Percentiles rank a stretch among this genome's conserved stretches.
These are phyloP conservation scores for Sugiyamaella grinbergsii DNA, from an alignment of 1,139 yeast species.

Conservation along the genomic window DNA sequence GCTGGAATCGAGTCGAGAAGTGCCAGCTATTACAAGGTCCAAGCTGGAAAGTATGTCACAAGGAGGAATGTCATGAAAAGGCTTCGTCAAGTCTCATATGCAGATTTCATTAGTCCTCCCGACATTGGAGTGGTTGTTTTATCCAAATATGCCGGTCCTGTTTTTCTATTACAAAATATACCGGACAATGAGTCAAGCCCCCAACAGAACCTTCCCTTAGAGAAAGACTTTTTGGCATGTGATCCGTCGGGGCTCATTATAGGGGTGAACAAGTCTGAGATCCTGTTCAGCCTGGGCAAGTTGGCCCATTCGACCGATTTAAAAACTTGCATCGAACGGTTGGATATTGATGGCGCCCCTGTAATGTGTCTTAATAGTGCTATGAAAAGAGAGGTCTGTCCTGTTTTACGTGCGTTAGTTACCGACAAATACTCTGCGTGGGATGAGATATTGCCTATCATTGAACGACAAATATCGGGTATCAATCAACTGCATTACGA, in stretches of 20 bases:
- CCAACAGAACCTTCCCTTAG: background rate
- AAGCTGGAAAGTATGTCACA: conserved; percentile 11
- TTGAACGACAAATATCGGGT: background rate
- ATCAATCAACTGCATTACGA: conserved; percentile 10
- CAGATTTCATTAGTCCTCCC: conserved; percentile 8
- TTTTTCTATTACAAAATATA: conserved; percentile 12
- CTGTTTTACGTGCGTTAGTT: conserved; percentile 18
- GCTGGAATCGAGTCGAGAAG: conserved; percentile 11
- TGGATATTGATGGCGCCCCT: conserved; percentile 18
- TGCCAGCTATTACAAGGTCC: conserved; percentile 8
- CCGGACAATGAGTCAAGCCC: background rate
- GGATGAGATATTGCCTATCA: conserved; percentile 18
- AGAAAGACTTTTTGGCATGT: conserved; percentile 20
- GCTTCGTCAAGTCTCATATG: conserved; percentile 6
- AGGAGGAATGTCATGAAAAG: conserved; percentile 4
- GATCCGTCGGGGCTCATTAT: conserved; percentile 22
- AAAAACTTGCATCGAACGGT: conserved; percentile 10
- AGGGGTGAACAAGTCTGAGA: conserved; percentile 15
- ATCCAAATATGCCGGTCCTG: conserved; percentile 15
- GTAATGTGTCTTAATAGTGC: conserved; percentile 16
- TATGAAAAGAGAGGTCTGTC: conserved; percentile 19
- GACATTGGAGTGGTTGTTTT: conserved; percentile 19
- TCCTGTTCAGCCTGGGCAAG: conserved; percentile 23
- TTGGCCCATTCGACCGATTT: conserved; percentile 17
- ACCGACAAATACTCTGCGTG: conserved; percentile 16